Conservation (phyloP, 371 early-diverging fungal genomes). For the Massospora cicadina region DNA sequence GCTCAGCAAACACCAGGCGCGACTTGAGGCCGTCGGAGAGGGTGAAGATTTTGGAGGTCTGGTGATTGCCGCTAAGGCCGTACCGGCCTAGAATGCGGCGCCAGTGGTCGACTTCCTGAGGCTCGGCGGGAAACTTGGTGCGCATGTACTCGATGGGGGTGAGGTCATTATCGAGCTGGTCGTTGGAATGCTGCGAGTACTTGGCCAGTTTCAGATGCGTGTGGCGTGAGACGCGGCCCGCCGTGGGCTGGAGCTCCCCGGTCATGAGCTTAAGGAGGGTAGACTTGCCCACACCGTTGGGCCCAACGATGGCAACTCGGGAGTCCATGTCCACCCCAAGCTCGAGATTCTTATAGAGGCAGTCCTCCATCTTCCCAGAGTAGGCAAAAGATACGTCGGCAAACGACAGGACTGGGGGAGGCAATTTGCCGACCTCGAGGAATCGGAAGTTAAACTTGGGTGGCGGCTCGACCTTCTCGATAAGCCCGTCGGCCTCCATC, state of each 20-base stretch:
- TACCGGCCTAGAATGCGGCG: slow-evolving; percentile 80
- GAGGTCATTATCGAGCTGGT: slow-evolving; percentile 73
- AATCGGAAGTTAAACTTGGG: slow-evolving; percentile 70
- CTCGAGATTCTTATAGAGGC: slow-evolving; percentile 76
- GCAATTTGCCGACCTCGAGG: slow-evolving; percentile 69
- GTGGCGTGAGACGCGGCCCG: slow-evolving; percentile 76
- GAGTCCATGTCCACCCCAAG: slow-evolving; percentile 94
- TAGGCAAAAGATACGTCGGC: slow-evolving; percentile 84
- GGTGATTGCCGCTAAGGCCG: slow-evolving; percentile 83
- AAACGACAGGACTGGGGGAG: slow-evolving; percentile 94
- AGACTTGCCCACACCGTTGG: slow-evolving; percentile 84
- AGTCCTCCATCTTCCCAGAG: slow-evolving; percentile 57
- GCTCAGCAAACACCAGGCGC: slow-evolving; percentile 88
- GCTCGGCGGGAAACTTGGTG: slow-evolving; percentile 50
- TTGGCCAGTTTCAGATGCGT: slow-evolving; percentile 83
- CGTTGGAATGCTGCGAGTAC: slow-evolving; percentile 94
- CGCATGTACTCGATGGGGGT: slow-evolving; percentile 89
- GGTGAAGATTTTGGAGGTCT: slow-evolving; percentile 72
- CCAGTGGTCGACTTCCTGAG: slow-evolving; percentile 67
- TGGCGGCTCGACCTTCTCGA: slow-evolving; percentile 65
- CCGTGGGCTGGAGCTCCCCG: slow-evolving; percentile 64
- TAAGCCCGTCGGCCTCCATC: slow-evolving; percentile 95
- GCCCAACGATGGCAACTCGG: slow-evolving; percentile 76
- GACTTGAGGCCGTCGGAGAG: slow-evolving; percentile 91
- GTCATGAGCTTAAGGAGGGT: slow-evolving; percentile 87